Evolutionary conservation across 208 protist species (phyloP).

Genomic region (Naegleria lovaniensis): DNA sequence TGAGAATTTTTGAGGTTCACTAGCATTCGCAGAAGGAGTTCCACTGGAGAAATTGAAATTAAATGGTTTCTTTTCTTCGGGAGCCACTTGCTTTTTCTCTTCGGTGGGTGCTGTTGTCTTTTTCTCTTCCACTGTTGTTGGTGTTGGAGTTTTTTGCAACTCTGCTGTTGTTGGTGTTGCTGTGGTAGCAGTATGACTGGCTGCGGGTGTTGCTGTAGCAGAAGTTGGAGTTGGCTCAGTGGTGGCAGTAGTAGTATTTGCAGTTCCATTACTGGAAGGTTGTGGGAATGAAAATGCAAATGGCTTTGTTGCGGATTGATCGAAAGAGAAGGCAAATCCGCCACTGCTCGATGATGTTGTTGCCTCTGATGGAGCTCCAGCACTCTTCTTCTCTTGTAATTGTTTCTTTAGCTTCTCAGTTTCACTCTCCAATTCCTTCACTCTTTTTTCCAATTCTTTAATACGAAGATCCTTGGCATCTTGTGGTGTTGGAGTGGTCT

Average conservation of each 20-base stretch:
- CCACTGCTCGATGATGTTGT: no score
- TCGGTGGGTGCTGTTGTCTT: background rate
- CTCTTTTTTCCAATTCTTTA: background rate
- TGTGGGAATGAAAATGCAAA: background rate
- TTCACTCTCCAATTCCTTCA: background rate
- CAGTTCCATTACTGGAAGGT: background rate
- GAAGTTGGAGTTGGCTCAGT: no score
- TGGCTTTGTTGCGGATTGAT: background rate
- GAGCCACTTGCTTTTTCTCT: background rate
- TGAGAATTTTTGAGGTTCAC: background rate
- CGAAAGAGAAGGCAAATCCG: background rate
- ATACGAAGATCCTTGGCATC: background rate
- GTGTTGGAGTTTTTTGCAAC: no score
- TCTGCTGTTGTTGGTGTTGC: no score
- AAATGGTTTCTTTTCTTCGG: background rate
- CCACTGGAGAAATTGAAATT: background rate
- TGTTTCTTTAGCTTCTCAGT: background rate
- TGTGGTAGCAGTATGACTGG: no score
- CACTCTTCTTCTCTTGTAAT: background rate
- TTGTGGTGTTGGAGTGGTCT: background rate
- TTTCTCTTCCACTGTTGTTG: background rate
- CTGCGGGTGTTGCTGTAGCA: background rate
- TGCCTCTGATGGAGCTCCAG: no score
- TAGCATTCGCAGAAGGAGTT: background rate
- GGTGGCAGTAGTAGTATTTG: background rate